Evolutionary conservation across 441 rosid genomes (phyloP), one percentile per base, ranked within the genome.

Genomic region (Iberis amara): DNA sequence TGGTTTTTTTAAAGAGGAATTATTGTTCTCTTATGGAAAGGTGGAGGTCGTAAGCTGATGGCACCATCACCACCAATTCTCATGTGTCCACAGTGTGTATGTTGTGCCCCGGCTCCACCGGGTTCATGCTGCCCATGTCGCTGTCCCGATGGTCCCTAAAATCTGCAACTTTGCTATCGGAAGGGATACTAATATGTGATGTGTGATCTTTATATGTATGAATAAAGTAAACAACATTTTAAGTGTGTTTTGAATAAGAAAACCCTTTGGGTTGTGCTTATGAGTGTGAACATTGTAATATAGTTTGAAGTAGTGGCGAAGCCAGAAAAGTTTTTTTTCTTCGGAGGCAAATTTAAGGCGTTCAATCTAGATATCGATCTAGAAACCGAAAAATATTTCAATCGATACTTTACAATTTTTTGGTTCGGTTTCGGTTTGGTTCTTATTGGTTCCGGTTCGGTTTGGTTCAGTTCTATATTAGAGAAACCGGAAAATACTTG

Each of bases 1-100:
- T 1, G n/a, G 1, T 55, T 41, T 48, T 63, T 27, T 10, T 41
- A 4, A 44, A 15, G 11, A 15, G 9, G 10, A 10, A 30, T 11
- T 27, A n/a, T 49, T 12, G 6, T 28, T 23, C 46, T 12, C 7
- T 3, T 2, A 24, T 39, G 55, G 24, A 45, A 51, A 64, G 50
- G 60, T 47, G 70, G 47, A 66, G 62, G 57, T 21, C 65, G 71
- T 48, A 65, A 58, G 70, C 28, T 65, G 39, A 65, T 58, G 70
- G 65, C 61, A 7, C 65, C 70, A 1, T 32, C 69, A 58, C 69
- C 69, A 46, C 66, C 65, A 5, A 2, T 35, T 47, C 40, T 11
- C 4, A 52, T 66, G 70, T 66, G 70, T 54, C 56, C 70, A 47
- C 61, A 52, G 37, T 59, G 70, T 66, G 70, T 0, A 6, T 66